These are phyloP conservation scores for Quercus wislizeni DNA, from an alignment of 306 rosid species.

Conservation along the genomic window DNA sequence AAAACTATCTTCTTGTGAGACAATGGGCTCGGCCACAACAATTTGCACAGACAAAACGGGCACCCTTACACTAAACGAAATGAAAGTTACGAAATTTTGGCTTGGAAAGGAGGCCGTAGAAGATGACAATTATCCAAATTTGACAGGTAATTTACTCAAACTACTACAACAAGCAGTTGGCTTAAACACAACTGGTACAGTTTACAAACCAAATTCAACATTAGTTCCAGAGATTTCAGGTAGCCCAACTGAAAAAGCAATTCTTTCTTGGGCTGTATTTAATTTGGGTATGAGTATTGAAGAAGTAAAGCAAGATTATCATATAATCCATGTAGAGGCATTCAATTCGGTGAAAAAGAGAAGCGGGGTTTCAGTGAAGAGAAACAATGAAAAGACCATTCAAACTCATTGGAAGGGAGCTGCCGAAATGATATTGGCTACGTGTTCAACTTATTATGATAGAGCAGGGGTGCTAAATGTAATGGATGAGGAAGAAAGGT, in stretches of 20 bases:
- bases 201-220: slow-evolving; percentile 3
- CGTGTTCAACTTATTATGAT: slow-evolving; percentile 20
- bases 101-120: slow-evolving; percentile 11
- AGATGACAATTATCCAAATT: neutral
- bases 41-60: slow-evolving; percentile 31
- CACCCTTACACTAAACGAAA: slow-evolving; percentile 24
- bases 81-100: slow-evolving; percentile 26
- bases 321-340: slow-evolving; percentile 17
- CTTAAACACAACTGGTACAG: slow-evolving; percentile 23
- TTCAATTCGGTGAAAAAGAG: slow-evolving; percentile 27
- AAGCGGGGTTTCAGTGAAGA: slow-evolving; percentile 18
- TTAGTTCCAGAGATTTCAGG: slow-evolving; percentile 19
- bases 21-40: slow-evolving; percentile 24
- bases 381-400: neutral
- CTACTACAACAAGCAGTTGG: slow-evolving; percentile 21
- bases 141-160: neutral
- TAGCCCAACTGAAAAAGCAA: slow-evolving; percentile 25
- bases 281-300: slow-evolving; percentile 15
- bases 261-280: slow-evolving; percentile 19
- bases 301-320: slow-evolving; percentile 13
- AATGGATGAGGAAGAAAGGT: slow-evolving; percentile 16
- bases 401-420: slow-evolving; percentile 32
- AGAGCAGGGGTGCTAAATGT: slow-evolving; percentile 3
- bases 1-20: slow-evolving; percentile 29
- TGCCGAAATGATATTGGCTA: slow-evolving; percentile 18